phyloP scores from a whole-genome alignment of 139 green algal species.

The Yamagishiella unicocca region DNA sequence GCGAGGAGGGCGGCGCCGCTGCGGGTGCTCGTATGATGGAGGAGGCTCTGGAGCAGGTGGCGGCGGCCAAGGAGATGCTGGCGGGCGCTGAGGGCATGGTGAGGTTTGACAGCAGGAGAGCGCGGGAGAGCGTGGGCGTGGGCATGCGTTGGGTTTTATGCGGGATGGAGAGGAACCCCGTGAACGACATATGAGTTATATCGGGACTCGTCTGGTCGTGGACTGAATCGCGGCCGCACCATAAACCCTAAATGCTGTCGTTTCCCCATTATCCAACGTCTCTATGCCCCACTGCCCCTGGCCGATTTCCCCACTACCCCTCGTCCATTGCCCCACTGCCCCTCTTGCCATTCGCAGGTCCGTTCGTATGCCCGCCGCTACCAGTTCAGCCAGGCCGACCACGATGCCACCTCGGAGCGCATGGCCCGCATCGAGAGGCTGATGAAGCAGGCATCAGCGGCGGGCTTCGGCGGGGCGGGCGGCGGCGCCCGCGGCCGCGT shows the following conservation, averaged over 20 bases:
- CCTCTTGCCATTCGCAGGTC: conserved; percentile 43
- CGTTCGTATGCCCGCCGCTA: conserved; percentile 51
- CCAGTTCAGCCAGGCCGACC: conserved; percentile 65
- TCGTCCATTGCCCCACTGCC: neutral
- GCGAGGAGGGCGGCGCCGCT: conserved; percentile 7
- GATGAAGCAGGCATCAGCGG: conserved; percentile 58
- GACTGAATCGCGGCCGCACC: too few species aligned
- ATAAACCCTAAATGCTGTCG: too few species aligned
- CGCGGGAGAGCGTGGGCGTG: neutral
- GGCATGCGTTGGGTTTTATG: too few species aligned
- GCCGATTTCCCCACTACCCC: neutral
- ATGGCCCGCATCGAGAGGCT: conserved; percentile 62
- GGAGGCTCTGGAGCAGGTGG: conserved; percentile 54
- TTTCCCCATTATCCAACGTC: too few species aligned
- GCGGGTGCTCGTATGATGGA: conserved; percentile 53
- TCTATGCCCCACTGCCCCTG: too few species aligned
- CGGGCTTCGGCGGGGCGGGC: conserved; percentile 2
- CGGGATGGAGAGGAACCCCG: too few species aligned
- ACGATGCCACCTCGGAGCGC: conserved; percentile 55
- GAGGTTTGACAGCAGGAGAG: too few species aligned
- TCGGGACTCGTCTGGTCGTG: too few species aligned
- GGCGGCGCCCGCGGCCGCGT: neutral
- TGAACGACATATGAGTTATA: too few species aligned
- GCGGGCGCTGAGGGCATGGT: conserved; percentile 49
- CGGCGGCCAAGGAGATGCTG: conserved; percentile 44